A percentile compares a stretch with the other conserved stretches of the same genome.
These are phyloP conservation scores for Kodamaea sp. DNA, from an alignment of 1,139 yeast species.

Conservation along the genomic window DNA sequence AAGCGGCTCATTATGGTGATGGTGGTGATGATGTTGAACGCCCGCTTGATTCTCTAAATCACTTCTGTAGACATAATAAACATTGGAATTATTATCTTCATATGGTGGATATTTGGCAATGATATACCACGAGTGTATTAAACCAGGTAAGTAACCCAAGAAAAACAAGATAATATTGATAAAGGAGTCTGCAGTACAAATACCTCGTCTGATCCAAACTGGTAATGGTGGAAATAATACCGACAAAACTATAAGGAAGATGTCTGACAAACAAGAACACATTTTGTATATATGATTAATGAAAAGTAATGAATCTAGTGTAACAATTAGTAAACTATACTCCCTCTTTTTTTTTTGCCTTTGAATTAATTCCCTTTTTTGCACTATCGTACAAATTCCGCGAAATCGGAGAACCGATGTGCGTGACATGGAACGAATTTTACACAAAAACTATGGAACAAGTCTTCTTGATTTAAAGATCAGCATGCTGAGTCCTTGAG, in stretches of 20 bases:
- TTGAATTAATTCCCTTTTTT: too few relatives aligned
- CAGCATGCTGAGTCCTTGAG: too few relatives aligned
- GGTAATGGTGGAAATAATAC: conserved; percentile 70
- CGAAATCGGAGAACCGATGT: too few relatives aligned
- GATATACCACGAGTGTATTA: conserved; percentile 64
- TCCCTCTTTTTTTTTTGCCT: background rate
- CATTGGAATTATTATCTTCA: conserved; percentile 21
- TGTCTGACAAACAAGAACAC: conserved; percentile 37
- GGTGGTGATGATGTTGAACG: conserved; percentile 22
- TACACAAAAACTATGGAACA: too few relatives aligned
- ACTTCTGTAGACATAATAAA: conserved; percentile 31
- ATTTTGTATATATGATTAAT: conserved; percentile 2
- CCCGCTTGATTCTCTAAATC: conserved; percentile 29
- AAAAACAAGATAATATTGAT: conserved; percentile 56
- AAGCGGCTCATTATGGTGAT: conserved; percentile 9
- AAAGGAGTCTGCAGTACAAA: conserved; percentile 58
- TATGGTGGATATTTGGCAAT: conserved; percentile 44
- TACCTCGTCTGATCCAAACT: conserved; percentile 64
- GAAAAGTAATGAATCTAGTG: background rate
- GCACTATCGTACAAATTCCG: too few relatives aligned
- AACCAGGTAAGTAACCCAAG: conserved; percentile 67
- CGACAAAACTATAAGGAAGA: conserved; percentile 55
- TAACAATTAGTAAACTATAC: background rate
- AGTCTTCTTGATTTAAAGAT: too few relatives aligned
- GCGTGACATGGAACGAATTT: too few relatives aligned